Evolutionary conservation across 2,329 filamentous ascomycete genomes (phyloP).

Genomic region (Thermoascus crustaceus): DNA sequence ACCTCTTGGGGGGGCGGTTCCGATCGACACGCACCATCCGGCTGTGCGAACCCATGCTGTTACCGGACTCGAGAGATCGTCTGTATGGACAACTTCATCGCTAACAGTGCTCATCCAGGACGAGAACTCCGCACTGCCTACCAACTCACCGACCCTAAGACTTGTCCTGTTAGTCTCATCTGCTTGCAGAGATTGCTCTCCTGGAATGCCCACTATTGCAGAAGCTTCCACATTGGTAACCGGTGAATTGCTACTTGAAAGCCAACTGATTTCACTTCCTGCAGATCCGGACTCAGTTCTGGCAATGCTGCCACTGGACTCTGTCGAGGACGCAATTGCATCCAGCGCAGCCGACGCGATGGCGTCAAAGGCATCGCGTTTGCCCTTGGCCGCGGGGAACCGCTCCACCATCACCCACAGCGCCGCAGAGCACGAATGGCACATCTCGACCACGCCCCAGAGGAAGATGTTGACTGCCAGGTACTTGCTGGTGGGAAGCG

Average conservation of each 20-base stretch:
- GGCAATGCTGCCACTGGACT: too few species aligned
- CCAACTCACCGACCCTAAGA: too few species aligned
- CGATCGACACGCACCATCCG: slow-evolving; percentile 43
- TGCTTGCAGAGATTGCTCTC: too few species aligned
- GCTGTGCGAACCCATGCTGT: slow-evolving; percentile 44
- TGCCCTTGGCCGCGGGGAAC: slow-evolving; percentile 14
- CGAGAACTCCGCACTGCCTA: too few species aligned
- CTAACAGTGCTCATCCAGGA: too few species aligned
- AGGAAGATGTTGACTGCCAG: slow-evolving; percentile 1
- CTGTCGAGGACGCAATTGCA: slow-evolving; percentile 1
- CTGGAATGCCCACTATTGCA: too few species aligned
- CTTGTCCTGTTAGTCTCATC: too few species aligned
- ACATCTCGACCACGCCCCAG: neutral
- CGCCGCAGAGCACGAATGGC: slow-evolving; percentile 11
- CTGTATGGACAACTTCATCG: too few species aligned
- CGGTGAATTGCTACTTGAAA: too few species aligned
- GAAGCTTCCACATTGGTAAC: too few species aligned
- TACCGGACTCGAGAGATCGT: slow-evolving; percentile 40
- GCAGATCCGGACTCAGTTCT: too few species aligned
- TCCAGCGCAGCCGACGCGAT: slow-evolving; percentile 5
- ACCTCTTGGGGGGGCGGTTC: slow-evolving; percentile 38
- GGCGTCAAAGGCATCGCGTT: slow-evolving; percentile 12
- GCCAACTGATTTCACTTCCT: too few species aligned
- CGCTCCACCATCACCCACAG: slow-evolving; percentile 16
- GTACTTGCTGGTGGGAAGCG: slow-evolving; percentile 1